A percentile compares a stretch with the other conserved stretches of the same genome.
Conservation (phyloP, 73 alveolate genomes). For the Paramecium bursaria region DNA sequence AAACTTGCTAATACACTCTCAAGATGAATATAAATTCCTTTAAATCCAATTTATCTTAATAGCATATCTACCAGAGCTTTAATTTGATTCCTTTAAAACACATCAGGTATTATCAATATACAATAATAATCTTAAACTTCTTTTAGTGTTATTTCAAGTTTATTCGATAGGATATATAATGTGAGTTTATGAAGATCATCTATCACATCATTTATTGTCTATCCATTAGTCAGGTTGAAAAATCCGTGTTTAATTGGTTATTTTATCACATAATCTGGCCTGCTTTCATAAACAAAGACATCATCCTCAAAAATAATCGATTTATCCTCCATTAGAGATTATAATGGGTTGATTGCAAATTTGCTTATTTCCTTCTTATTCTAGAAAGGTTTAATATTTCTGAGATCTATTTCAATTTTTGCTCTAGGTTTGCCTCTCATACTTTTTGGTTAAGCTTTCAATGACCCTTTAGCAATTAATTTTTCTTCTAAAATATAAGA, state of each 20-base stretch:
- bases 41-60: constrained; percentile 88
- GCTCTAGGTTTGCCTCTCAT: constrained; percentile 65
- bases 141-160: constrained; percentile 46
- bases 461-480: constrained; percentile 29
- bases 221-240: constrained; percentile 47
- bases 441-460: constrained; percentile 57
- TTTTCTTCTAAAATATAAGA: constrained; percentile 52
- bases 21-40: constrained; percentile 91
- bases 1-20: constrained; percentile 97
- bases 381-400: constrained; percentile 34
- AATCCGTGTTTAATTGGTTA: constrained; percentile 70
- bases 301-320: constrained; percentile 65
- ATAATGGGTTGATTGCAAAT: background rate
- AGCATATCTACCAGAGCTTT: constrained; percentile 85
- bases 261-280: constrained; percentile 31
- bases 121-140: constrained; percentile 73
- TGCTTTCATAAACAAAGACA: constrained; percentile 32
- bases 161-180: constrained; percentile 23
- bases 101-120: constrained; percentile 86
- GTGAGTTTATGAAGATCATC: constrained; percentile 64
- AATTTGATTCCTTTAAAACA: constrained; percentile 81
- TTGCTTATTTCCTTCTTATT: constrained; percentile 47
- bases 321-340: constrained; percentile 35
- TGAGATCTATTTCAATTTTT: constrained; percentile 64
- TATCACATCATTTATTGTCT: constrained; percentile 48